A percentile compares a stretch with the other conserved stretches of the same genome.
Evolutionary conservation across 2,329 filamentous ascomycete species (phyloP).

Genomic region (Parastagonospora avenae): DNA sequence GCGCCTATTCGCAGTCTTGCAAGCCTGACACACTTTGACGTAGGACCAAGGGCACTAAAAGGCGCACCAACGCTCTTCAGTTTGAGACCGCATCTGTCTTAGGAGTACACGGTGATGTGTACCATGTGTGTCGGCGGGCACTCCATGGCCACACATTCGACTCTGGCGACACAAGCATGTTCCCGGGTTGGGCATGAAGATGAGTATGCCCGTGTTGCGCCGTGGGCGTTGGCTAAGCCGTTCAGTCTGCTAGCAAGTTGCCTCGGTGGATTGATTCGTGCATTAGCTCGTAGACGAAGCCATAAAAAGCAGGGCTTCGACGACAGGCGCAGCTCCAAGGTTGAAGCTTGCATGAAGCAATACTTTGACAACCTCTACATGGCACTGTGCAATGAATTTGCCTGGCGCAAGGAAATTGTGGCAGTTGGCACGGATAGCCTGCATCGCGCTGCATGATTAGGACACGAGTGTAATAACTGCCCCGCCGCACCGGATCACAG

Average conservation of each 20-base stretch:
- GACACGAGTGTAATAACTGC: slow-evolving; percentile 19
- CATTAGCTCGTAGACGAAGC: slow-evolving; percentile 19
- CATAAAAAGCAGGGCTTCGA: slow-evolving; percentile 32
- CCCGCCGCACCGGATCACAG: slow-evolving; percentile 3
- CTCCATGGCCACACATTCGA: slow-evolving; percentile 33
- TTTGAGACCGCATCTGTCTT: not conserved
- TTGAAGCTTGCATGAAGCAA: slow-evolving; percentile 33
- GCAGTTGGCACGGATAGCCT: slow-evolving; percentile 19
- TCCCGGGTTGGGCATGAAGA: slow-evolving; percentile 26
- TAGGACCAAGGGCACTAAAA: slow-evolving; percentile 3
- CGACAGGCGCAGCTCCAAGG: slow-evolving; percentile 37
- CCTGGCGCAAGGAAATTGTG: slow-evolving; percentile 6
- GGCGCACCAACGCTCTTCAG: not conserved
- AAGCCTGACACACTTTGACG: slow-evolving; percentile 16
- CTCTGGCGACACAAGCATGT: slow-evolving; percentile 16
- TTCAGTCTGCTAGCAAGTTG: slow-evolving; percentile 24
- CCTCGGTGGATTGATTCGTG: slow-evolving; percentile 36
- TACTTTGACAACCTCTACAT: slow-evolving; percentile 25
- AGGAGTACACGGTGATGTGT: not conserved
- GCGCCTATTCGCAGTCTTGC: slow-evolving; percentile 6
- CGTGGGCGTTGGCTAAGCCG: slow-evolving; percentile 24
- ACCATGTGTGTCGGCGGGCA: slow-evolving; percentile 13
- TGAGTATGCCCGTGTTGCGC: slow-evolving; percentile 21
- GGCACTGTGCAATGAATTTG: slow-evolving; percentile 11
- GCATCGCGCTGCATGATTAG: slow-evolving; percentile 23